A percentile compares a stretch with the other conserved stretches of the same genome.
Conservation (phyloP, 2,329 filamentous ascomycete species). For the Alternaria incomplexa region DNA sequence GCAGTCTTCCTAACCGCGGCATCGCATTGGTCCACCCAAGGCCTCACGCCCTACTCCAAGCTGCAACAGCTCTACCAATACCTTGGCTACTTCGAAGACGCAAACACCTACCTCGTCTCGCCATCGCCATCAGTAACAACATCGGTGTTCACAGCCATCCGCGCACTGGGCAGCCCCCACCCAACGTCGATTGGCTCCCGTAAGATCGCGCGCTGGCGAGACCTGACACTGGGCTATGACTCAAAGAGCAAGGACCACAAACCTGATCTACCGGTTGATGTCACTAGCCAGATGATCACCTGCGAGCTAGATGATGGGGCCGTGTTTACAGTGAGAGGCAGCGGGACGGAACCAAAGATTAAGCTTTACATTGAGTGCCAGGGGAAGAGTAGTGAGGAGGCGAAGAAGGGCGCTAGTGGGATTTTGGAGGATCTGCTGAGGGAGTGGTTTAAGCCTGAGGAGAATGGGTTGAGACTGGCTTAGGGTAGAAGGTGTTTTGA, state of each 20-base stretch:
- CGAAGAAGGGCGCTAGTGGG: slow-evolving; percentile 52
- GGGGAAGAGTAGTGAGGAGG: slow-evolving; percentile 49
- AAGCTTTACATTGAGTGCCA: slow-evolving; percentile 64
- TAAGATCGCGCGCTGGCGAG: slow-evolving; percentile 64
- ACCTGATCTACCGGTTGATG: slow-evolving; percentile 63
- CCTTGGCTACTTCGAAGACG: slow-evolving; percentile 67
- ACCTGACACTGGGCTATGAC: slow-evolving; percentile 67
- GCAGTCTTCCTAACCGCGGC: slow-evolving; percentile 64
- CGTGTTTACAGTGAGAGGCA: slow-evolving; percentile 65
- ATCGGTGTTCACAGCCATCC: slow-evolving; percentile 62
- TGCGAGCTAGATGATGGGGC: slow-evolving; percentile 62
- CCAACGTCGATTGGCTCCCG: slow-evolving; percentile 58
- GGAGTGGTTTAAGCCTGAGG: slow-evolving; percentile 58
- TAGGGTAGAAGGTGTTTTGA: background rate
- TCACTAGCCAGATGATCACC: slow-evolving; percentile 68
- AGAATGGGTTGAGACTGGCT: slow-evolving; percentile 44
- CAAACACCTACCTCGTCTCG: slow-evolving; percentile 69
- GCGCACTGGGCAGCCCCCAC: slow-evolving; percentile 52
- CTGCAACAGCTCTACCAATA: slow-evolving; percentile 63
- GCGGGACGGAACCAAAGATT: slow-evolving; percentile 71
- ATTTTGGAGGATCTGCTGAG: slow-evolving; percentile 54
- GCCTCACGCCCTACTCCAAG: slow-evolving; percentile 63
- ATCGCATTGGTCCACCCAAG: slow-evolving; percentile 58
- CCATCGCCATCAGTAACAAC: slow-evolving; percentile 60
- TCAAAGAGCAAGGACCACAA: slow-evolving; percentile 59